These are phyloP conservation scores for Dryadomyces quercivorus DNA, from an alignment of 2,329 filamentous ascomycete species.

Conservation along the genomic window DNA sequence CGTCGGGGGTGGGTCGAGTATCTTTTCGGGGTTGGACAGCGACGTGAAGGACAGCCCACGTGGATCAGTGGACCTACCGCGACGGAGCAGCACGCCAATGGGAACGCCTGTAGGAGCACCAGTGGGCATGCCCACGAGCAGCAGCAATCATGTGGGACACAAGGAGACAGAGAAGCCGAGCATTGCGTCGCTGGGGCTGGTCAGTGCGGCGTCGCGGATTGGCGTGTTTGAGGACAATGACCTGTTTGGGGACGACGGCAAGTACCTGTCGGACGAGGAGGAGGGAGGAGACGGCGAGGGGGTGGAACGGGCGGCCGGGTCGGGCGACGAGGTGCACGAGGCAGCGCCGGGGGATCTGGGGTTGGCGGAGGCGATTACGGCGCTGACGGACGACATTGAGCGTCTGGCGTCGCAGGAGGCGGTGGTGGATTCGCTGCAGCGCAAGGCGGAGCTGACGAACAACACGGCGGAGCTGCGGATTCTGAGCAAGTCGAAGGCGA, in stretches of 20 bases:
- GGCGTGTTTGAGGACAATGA: slow-evolving; percentile 92
- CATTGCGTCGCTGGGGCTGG: slow-evolving; percentile 79
- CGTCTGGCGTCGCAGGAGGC: slow-evolving; percentile 77
- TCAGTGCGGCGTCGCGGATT: slow-evolving; percentile 75
- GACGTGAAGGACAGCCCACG: slow-evolving; percentile 3
- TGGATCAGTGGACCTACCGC: slow-evolving; percentile 22
- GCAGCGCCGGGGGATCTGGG: slow-evolving; percentile 91
- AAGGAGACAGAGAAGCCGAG: slow-evolving; percentile 54
- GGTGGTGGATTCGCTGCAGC: slow-evolving; percentile 79
- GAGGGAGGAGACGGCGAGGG: slow-evolving; percentile 52
- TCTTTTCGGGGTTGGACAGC: slow-evolving; percentile 5
- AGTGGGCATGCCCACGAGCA: too few species aligned
- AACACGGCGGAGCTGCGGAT: slow-evolving; percentile 91
- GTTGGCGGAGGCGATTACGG: slow-evolving; percentile 81
- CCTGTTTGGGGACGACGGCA: slow-evolving; percentile 80
- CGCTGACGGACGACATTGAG: slow-evolving; percentile 81
- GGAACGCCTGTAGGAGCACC: too few species aligned
- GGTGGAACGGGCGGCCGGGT: slow-evolving; percentile 37
- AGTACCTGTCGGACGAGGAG: slow-evolving; percentile 73
- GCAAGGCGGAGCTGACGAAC: slow-evolving; percentile 93
- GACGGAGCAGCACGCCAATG: slow-evolving; percentile 13
- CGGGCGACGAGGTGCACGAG: slow-evolving; percentile 78
- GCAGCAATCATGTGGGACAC: background rate
- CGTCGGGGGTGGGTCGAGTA: slow-evolving; percentile 33
- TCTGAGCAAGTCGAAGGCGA: slow-evolving; percentile 84